phyloP scores from a whole-genome alignment of 192 early-diverging fungal species.

The Backusella australiensis region DNA sequence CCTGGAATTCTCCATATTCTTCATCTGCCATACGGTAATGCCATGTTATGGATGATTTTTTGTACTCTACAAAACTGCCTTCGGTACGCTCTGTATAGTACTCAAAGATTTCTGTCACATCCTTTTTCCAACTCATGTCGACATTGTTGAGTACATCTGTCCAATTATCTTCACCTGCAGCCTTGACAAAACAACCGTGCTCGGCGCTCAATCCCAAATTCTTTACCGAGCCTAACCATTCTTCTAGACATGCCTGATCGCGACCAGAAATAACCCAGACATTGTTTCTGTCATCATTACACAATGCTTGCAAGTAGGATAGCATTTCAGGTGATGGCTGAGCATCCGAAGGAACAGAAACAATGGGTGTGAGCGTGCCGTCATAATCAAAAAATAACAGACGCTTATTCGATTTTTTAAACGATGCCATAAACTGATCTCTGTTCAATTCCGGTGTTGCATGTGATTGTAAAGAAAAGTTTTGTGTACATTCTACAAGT shows the following conservation, averaged over 20 bases:
- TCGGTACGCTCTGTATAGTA: constrained; percentile 87
- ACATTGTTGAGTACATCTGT: constrained; percentile 50
- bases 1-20: constrained; percentile 82
- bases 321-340: constrained; percentile 88
- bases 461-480: constrained; percentile 41
- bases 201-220: constrained; percentile 80
- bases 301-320: constrained; percentile 61
- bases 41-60: constrained; percentile 86
- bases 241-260: constrained; percentile 80
- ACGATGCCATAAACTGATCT: constrained; percentile 40
- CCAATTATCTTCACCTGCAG: constrained; percentile 58
- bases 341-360: constrained; percentile 81
- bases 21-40: constrained; percentile 87
- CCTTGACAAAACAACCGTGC: constrained; percentile 86
- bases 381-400: constrained; percentile 96
- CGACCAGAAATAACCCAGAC: constrained; percentile 95
- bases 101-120: constrained; percentile 78
- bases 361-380: constrained; percentile 94
- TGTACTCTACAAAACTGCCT: constrained; percentile 82
- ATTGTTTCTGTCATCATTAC: constrained; percentile 76
- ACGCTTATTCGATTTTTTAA: constrained; percentile 62
- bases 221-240: constrained; percentile 75
- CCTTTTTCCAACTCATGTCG: constrained; percentile 81
- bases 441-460: constrained; percentile 44
- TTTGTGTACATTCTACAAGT: constrained; percentile 49